phyloP scores from a whole-genome alignment of 345 rosid species.

The Pistacia atlantica region DNA sequence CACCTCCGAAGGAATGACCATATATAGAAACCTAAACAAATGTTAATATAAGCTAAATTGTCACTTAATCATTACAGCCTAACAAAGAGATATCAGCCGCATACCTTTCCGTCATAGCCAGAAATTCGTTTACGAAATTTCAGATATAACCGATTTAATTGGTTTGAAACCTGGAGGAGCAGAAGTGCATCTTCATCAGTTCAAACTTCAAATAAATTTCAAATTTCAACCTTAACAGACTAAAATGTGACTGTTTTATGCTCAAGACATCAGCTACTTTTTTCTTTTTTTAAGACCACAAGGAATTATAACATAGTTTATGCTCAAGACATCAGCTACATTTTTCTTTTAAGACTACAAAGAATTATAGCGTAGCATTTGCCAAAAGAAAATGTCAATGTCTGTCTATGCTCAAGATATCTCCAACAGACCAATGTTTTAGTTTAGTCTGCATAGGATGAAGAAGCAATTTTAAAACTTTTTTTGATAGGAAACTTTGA shows the following conservation, averaged over 20 bases:
- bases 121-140: conserved; percentile 89
- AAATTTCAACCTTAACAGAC: neutral
- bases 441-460: no score
- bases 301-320: neutral
- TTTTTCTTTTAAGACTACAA: no score
- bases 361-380: no score
- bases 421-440: neutral
- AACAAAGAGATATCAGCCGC: conserved; percentile 20
- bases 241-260: neutral
- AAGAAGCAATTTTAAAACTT: no score
- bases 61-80: neutral
- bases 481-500: no score
- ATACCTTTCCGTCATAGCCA: conserved; percentile 95
- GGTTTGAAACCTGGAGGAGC: conserved; percentile 76
- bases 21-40: conserved; percentile 75
- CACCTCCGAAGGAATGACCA: conserved; percentile 98
- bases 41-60: neutral
- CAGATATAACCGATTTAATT: conserved; percentile 70
- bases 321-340: no score
- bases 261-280: no score
- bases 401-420: neutral
- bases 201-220: conserved; percentile 19
- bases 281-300: neutral
- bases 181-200: conserved; percentile 16
- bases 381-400: no score